Percentiles rank a stretch among this genome's conserved stretches.
Conservation (phyloP, 2,329 filamentous ascomycete genomes). For the Verticillium tricorpus region DNA sequence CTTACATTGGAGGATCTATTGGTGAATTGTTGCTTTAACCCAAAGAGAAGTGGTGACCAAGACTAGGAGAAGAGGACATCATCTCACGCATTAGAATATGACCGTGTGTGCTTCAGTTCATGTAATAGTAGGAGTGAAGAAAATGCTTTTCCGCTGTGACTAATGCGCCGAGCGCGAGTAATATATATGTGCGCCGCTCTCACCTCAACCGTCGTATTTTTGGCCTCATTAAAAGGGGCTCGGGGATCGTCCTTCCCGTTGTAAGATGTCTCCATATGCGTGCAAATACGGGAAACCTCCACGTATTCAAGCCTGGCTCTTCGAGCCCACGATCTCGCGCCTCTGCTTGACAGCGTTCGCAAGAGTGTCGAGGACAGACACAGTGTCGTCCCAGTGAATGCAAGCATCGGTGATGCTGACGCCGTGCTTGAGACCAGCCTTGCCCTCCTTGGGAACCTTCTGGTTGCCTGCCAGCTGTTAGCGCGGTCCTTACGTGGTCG, state of each 20-base stretch:
- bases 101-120: no score
- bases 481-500: background rate
- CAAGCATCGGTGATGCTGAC: conserved; percentile 97
- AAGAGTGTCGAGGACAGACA: conserved; percentile 69
- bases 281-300: background rate
- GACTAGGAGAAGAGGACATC: no score
- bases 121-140: background rate
- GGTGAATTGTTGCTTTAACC: no score
- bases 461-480: conserved; percentile 62
- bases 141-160: background rate
- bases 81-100: no score
- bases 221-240: no score
- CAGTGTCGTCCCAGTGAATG: conserved; percentile 90
- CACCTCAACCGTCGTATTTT: background rate
- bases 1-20: no score
- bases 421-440: conserved; percentile 81
- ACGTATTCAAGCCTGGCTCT: conserved; percentile 4
- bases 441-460: conserved; percentile 86
- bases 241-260: background rate
- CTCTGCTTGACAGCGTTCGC: conserved; percentile 76
- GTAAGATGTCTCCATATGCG: background rate
- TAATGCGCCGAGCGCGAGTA: background rate
- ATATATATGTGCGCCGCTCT: background rate
- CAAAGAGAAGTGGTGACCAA: no score
- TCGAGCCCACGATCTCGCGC: conserved; percentile 38